phyloP scores from a whole-genome alignment of 441 rosid species.

The Erodium texanum region DNA sequence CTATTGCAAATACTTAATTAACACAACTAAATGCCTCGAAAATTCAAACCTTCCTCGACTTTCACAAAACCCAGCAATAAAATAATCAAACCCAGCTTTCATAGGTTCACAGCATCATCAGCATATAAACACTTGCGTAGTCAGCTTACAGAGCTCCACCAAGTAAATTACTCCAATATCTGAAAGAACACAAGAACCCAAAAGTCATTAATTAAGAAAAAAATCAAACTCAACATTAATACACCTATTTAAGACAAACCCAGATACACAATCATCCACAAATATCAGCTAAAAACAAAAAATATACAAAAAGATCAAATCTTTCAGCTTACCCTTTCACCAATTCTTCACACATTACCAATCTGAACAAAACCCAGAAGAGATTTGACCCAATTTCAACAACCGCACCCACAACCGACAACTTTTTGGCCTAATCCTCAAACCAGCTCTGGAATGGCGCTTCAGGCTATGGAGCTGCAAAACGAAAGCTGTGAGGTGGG shows the following conservation, averaged over 20 bases:
- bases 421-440: neutral
- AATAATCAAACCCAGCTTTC: neutral
- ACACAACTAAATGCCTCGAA: conserved; percentile 21
- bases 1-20: conserved; percentile 11
- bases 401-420: conserved; percentile 5
- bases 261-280: neutral
- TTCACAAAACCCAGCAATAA: conserved; percentile 12
- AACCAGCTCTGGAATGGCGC: neutral
- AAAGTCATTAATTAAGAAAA: neutral
- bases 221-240: neutral
- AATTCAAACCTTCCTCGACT: conserved; percentile 23
- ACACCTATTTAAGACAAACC: conserved; percentile 9
- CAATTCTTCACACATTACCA: conserved; percentile 16
- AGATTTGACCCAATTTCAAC: conserved; percentile 8
- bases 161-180: neutral
- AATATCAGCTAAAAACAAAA: neutral
- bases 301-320: neutral
- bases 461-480: neutral
- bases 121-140: neutral
- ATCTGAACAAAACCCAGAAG: conserved; percentile 21
- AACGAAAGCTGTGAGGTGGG: neutral
- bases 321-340: conserved; percentile 1
- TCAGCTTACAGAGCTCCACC: conserved; percentile 16
- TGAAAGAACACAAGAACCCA: neutral
- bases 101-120: conserved; percentile 12